Percentiles rank a stretch among this genome's conserved stretches.
Evolutionary conservation across 2,329 filamentous ascomycete genomes (phyloP).

Genomic region (Teratosphaeria viscida): DNA sequence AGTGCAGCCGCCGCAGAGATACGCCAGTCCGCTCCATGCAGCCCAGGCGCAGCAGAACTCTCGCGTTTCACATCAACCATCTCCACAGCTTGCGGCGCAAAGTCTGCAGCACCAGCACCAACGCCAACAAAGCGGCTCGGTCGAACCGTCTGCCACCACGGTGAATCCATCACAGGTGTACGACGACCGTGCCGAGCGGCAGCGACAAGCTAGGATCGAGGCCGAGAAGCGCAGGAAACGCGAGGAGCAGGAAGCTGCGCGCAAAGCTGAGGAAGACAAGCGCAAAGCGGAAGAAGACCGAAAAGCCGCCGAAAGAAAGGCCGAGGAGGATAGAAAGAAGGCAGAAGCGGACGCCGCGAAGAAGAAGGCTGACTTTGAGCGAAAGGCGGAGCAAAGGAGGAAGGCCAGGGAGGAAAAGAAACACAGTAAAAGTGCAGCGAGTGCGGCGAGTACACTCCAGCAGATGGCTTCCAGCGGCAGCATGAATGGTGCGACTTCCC

Average conservation of each 20-base stretch:
- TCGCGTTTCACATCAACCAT: slow-evolving; percentile 16
- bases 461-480: slow-evolving; percentile 4
- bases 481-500: slow-evolving; percentile 5
- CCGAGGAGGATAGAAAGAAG: slow-evolving; percentile 14
- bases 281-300: slow-evolving; percentile 25
- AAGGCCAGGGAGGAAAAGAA: slow-evolving; percentile 18
- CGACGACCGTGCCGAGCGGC: slow-evolving; percentile 41
- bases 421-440: background rate
- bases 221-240: slow-evolving; percentile 21
- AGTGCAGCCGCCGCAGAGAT: slow-evolving; percentile 16
- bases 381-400: slow-evolving; percentile 22
- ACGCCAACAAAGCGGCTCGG: slow-evolving; percentile 18
- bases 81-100: slow-evolving; percentile 15
- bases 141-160: slow-evolving; percentile 30
- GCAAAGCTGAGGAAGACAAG: slow-evolving; percentile 20
- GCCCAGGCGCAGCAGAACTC: slow-evolving; percentile 18
- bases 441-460: slow-evolving; percentile 15
- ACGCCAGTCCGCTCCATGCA: slow-evolving; percentile 21
- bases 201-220: slow-evolving; percentile 29
- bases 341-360: slow-evolving; percentile 10
- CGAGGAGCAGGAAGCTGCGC: slow-evolving; percentile 21
- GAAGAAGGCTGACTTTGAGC: slow-evolving; percentile 11
- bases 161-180: slow-evolving; percentile 46
- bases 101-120: slow-evolving; percentile 9
- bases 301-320: slow-evolving; percentile 19